Percentiles rank a stretch among this genome's conserved stretches.
Evolutionary conservation across 805 yeast species (phyloP).

Genomic region (Kockiozyma suomiensis): DNA sequence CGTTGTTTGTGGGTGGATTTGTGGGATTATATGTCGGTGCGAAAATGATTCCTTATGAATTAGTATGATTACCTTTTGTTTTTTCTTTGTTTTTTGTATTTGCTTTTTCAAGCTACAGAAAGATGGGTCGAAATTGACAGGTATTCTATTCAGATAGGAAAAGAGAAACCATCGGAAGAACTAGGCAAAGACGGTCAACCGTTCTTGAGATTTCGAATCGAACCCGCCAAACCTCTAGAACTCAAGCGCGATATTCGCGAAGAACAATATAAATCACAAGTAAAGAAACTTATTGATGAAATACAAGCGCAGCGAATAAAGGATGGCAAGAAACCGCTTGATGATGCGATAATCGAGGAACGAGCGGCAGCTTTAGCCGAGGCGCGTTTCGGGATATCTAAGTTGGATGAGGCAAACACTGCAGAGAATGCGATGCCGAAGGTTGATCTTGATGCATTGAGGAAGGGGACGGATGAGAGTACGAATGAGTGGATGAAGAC

Average conservation of each 20-base stretch:
- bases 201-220: conserved; percentile 3
- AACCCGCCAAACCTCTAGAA: conserved; percentile 4
- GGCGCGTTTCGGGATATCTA: too few species aligned
- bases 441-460: not conserved
- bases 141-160: not conserved
- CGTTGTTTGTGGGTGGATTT: conserved; percentile 1
- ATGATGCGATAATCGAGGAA: not conserved
- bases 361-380: conserved; percentile 1
- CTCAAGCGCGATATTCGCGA: conserved; percentile 9
- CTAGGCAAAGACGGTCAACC: not conserved
- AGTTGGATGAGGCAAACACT: not conserved
- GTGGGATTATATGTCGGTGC: conserved; percentile 8
- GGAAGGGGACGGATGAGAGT: conserved; percentile 3
- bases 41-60: conserved; percentile 10
- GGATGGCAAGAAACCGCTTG: conserved; percentile 1
- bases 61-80: not conserved
- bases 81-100: not conserved
- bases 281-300: not conserved
- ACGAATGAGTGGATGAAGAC: conserved; percentile 10
- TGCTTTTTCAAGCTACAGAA: too few species aligned
- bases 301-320: not conserved
- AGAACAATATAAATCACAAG: not conserved
- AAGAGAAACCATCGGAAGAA: not conserved
- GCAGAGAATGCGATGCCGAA: not conserved
- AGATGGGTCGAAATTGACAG: not conserved